A percentile compares a stretch with the other conserved stretches of the same genome.
These are phyloP conservation scores for Blakeslea trispora DNA, from an alignment of 371 early-diverging fungal genomes.

Conservation along the genomic window DNA sequence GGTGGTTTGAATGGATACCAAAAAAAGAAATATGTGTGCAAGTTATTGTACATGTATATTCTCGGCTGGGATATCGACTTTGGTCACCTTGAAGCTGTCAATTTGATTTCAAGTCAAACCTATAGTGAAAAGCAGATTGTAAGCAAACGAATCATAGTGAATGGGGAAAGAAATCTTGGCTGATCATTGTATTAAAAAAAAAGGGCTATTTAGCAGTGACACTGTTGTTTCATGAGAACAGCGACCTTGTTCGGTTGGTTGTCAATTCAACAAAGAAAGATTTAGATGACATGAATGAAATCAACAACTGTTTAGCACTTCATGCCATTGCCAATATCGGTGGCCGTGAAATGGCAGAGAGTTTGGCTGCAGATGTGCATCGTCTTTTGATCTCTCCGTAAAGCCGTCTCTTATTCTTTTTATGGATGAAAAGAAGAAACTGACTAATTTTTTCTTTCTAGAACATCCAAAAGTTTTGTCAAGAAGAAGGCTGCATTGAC, in stretches of 20 bases:
- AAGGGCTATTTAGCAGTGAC: slow-evolving; percentile 96
- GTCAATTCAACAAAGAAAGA: slow-evolving; percentile 89
- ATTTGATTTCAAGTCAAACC: slow-evolving; percentile 83
- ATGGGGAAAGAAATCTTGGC: neutral
- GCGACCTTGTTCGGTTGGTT: slow-evolving; percentile 81
- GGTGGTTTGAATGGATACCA: slow-evolving; percentile 92
- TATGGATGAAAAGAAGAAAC: neutral
- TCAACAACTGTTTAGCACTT: slow-evolving; percentile 88
- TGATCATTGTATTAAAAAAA: neutral
- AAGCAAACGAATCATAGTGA: slow-evolving; percentile 23
- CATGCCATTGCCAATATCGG: slow-evolving; percentile 96
- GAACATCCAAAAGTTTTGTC: slow-evolving; percentile 80
- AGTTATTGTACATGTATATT: slow-evolving; percentile 97
- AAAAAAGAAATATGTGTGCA: slow-evolving; percentile 98
- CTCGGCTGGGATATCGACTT: slow-evolving; percentile 98
- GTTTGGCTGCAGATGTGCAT: slow-evolving; percentile 82
- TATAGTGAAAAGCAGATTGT: slow-evolving; percentile 98
- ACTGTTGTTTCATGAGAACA: slow-evolving; percentile 84
- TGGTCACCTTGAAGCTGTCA: slow-evolving; percentile 95
- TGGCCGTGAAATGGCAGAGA: slow-evolving; percentile 90
- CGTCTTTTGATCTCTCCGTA: slow-evolving; percentile 82
- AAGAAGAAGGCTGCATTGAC: slow-evolving; percentile 97
- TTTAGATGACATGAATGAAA: slow-evolving; percentile 87
- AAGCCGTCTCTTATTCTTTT: slow-evolving; percentile 25
- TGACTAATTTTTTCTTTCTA: slow-evolving; percentile 19